Conservation (phyloP, 2,329 filamentous ascomycete species). For the Alternaria brassicae region DNA sequence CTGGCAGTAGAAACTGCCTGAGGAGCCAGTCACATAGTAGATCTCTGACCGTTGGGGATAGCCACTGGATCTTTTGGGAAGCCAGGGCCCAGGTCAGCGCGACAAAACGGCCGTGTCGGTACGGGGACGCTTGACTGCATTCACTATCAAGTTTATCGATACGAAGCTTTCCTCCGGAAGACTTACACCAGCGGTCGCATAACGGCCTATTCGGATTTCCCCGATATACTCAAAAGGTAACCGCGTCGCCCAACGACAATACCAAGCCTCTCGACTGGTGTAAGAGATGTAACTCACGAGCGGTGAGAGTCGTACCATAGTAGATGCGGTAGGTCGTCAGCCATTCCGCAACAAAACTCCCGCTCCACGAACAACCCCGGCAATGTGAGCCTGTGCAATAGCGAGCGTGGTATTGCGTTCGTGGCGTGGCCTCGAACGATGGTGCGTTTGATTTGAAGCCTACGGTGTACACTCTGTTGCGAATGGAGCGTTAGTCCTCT, state of each 20-base stretch:
- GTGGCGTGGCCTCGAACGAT: slow-evolving; percentile 1
- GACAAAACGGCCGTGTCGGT: neutral
- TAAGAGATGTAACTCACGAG: neutral
- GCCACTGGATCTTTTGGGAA: neutral
- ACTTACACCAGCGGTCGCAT: neutral
- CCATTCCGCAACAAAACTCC: neutral
- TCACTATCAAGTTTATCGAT: neutral
- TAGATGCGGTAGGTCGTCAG: neutral
- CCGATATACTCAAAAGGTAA: neutral
- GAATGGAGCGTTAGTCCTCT: slow-evolving; percentile 2
- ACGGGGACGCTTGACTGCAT: slow-evolving; percentile 5
- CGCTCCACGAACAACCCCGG: neutral
- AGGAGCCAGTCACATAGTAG: neutral
- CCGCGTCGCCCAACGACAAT: neutral
- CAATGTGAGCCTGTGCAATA: neutral
- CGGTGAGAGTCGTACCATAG: neutral
- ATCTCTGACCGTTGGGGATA: slow-evolving; percentile 2
- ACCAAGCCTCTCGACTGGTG: neutral
- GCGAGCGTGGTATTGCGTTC: neutral
- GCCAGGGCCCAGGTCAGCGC: neutral
- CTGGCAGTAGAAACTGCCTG: neutral
- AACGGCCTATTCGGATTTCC: neutral
- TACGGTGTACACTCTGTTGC: neutral
- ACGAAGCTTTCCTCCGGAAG: neutral
- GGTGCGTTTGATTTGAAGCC: neutral